These are phyloP conservation scores for Saitozyma sp. DNA, from an alignment of 768 basidiomycete genomes.

Conservation along the genomic window DNA sequence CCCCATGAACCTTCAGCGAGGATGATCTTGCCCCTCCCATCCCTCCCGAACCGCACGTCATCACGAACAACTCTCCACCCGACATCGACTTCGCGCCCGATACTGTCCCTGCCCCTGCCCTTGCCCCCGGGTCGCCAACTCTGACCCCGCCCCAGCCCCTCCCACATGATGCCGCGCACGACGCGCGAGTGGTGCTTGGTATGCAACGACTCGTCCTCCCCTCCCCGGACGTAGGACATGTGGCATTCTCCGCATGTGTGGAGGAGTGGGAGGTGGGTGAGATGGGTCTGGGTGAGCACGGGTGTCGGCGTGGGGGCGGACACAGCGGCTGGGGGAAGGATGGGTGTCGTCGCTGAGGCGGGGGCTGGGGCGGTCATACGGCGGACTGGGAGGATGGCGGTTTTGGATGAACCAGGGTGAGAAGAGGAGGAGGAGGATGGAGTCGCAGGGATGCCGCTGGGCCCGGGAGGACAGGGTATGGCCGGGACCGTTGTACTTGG, in stretches of 20 bases:
- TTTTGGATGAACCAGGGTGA: not conserved
- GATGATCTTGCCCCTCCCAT: conserved; percentile 30
- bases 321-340: not conserved
- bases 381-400: not conserved
- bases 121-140: conserved; percentile 10
- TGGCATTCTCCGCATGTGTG: conserved; percentile 44
- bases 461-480: not conserved
- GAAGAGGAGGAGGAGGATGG: not conserved
- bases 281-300: conserved; percentile 30
- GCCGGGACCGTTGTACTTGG: conserved; percentile 7
- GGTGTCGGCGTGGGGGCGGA: not conserved
- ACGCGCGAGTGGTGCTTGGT: conserved; percentile 42
- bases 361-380: not conserved
- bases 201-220: conserved; percentile 41
- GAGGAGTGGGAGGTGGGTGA: conserved; percentile 39
- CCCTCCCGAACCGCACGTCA: conserved; percentile 20
- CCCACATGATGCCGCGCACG: conserved; percentile 44
- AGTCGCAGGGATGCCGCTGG: not conserved
- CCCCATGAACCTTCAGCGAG: conserved; percentile 35
- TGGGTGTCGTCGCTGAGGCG: not conserved
- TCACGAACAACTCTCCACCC: conserved; percentile 37
- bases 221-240: conserved; percentile 50
- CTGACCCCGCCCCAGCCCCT: conserved; percentile 24
- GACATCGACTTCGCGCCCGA: conserved; percentile 3
- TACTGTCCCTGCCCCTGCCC: conserved; percentile 8